phyloP scores from a whole-genome alignment of 495 filamentous ascomycete genomes.

The Bacidia rubella region DNA sequence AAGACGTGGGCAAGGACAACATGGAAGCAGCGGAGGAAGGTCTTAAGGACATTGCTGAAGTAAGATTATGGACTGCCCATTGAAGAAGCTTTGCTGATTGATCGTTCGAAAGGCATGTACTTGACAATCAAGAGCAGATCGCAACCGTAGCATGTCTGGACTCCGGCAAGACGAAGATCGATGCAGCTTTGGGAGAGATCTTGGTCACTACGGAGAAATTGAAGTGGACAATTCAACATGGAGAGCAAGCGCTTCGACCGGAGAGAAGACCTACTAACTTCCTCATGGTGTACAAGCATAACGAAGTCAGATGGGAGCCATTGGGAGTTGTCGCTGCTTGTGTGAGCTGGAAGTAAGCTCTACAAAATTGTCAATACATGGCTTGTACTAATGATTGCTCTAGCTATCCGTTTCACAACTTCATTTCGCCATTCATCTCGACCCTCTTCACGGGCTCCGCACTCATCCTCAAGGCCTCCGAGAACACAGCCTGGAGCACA shows the following conservation, averaged over 20 bases:
- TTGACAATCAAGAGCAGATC: constrained; percentile 84
- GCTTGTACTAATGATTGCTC: neutral
- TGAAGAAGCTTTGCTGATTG: neutral
- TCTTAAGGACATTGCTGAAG: constrained; percentile 71
- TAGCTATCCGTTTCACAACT: constrained; percentile 67
- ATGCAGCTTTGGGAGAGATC: constrained; percentile 87
- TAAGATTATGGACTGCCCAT: constrained; percentile 24
- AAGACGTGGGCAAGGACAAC: constrained; percentile 65
- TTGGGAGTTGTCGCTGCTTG: constrained; percentile 84
- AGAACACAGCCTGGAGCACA: constrained; percentile 85
- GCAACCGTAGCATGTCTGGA: constrained; percentile 79
- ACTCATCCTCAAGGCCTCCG: constrained; percentile 81
- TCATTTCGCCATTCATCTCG: constrained; percentile 81
- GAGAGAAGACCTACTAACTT: constrained; percentile 68
- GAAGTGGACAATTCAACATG: constrained; percentile 84
- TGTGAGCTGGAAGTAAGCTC: constrained; percentile 81
- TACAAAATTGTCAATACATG: neutral
- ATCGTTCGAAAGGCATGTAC: constrained; percentile 40
- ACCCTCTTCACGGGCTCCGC: constrained; percentile 87
- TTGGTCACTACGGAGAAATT: constrained; percentile 88
- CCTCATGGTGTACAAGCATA: constrained; percentile 91
- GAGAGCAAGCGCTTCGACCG: constrained; percentile 65
- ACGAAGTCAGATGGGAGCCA: constrained; percentile 82
- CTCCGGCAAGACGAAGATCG: constrained; percentile 93
- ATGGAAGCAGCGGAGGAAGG: constrained; percentile 62